Conservation (phyloP, 805 yeast genomes). For the Candida succiphila region DNA sequence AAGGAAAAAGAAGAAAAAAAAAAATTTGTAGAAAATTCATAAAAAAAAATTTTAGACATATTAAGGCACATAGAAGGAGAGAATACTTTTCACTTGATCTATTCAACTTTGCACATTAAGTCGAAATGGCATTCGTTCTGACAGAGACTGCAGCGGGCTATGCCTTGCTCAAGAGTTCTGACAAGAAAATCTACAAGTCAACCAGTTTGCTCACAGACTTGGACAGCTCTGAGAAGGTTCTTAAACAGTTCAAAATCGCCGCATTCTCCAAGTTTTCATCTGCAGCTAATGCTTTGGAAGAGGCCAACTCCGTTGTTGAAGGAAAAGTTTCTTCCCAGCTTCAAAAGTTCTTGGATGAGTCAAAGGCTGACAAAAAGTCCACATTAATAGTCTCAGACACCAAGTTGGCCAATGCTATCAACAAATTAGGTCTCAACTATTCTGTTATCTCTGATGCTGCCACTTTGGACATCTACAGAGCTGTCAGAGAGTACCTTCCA, state of each 20-base stretch:
- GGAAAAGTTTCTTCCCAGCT: constrained; percentile 88
- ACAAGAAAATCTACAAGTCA: constrained; percentile 92
- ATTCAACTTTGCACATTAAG: too few relatives aligned
- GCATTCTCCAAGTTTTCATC: constrained; percentile 91
- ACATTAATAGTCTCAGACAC: constrained; percentile 90
- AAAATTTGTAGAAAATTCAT: too few relatives aligned
- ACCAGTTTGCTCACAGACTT: constrained; percentile 65
- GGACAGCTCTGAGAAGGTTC: constrained; percentile 73
- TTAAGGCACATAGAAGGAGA: too few relatives aligned
- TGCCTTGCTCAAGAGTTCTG: constrained; percentile 94
- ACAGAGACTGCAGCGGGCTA: constrained; percentile 99
- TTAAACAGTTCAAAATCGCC: constrained; percentile 85
- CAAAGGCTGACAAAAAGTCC: constrained; percentile 73
- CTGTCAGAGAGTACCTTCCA: constrained; percentile 89
- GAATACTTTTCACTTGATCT: too few relatives aligned
- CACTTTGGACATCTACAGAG: constrained; percentile 88
- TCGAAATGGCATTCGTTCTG: constrained; percentile 74
- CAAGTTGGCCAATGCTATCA: constrained; percentile 91
- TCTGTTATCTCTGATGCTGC: constrained; percentile 92
- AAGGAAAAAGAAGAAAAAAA: too few relatives aligned
- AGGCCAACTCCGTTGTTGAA: constrained; percentile 83
- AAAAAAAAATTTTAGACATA: too few relatives aligned
- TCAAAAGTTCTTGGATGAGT: constrained; percentile 63
- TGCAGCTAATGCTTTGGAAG: constrained; percentile 95
- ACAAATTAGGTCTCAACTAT: constrained; percentile 83